Conservation (phyloP, 2,329 filamentous ascomycete genomes). For the Xylariaceae sp. region DNA sequence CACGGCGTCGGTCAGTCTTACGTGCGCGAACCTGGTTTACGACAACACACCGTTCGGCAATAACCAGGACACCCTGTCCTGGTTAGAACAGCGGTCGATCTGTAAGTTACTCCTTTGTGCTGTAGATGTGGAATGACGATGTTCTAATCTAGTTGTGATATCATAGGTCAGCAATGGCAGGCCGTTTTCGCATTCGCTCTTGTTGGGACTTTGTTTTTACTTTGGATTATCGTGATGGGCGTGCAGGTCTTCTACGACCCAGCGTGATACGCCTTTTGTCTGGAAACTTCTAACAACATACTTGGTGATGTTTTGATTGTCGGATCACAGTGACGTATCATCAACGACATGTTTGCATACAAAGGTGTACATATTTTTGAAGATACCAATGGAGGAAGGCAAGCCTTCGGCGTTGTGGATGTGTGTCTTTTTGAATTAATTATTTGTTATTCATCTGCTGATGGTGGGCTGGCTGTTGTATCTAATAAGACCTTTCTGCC, state of each 20-base stretch:
- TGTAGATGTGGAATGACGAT: neutral
- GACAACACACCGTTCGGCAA: conserved; percentile 47
- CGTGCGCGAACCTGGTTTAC: conserved; percentile 57
- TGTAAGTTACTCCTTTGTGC: conserved; percentile 43
- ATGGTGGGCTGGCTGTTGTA: too few relatives aligned
- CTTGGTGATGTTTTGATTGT: neutral
- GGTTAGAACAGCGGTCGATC: conserved; percentile 60
- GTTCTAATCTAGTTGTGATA: neutral
- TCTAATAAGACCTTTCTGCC: too few relatives aligned
- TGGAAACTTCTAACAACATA: neutral
- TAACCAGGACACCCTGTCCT: conserved; percentile 54
- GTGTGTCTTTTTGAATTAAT: too few relatives aligned
- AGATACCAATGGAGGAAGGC: neutral
- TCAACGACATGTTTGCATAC: too few relatives aligned
- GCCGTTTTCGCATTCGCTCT: conserved; percentile 61
- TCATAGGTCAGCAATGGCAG: conserved; percentile 57
- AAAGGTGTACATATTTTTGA: too few relatives aligned
- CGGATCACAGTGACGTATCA: neutral
- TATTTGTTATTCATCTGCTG: too few relatives aligned
- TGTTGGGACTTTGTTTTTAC: conserved; percentile 54
- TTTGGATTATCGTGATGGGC: conserved; percentile 68
- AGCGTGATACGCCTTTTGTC: conserved; percentile 2
- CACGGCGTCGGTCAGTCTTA: conserved; percentile 52
- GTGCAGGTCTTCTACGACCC: conserved; percentile 55
- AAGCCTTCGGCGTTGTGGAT: neutral